Conservation (phyloP, 1,284 basidiomycete species). For the Gymnopus androsaceus region DNA sequence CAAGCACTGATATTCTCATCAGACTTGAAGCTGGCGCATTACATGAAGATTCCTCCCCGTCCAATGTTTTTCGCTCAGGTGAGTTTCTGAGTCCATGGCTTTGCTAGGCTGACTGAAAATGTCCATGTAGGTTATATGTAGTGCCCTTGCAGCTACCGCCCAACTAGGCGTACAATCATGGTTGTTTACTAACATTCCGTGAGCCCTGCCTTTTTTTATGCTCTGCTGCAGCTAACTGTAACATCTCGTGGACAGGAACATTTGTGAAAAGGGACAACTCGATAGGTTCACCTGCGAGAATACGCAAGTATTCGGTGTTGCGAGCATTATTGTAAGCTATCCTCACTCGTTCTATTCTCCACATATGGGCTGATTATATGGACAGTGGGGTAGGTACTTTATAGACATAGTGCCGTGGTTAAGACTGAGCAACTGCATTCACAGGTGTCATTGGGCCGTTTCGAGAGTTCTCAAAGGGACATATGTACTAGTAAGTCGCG, state of each 20-base stretch:
- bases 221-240: neutral
- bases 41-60: conserved; percentile 42
- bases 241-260: neutral
- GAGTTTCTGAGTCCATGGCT: neutral
- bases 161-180: conserved; percentile 54
- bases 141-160: conserved; percentile 49
- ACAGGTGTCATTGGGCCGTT: conserved; percentile 38
- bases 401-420: too few species aligned
- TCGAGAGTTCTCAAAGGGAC: conserved; percentile 36
- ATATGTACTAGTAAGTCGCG: conserved; percentile 34
- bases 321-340: conserved; percentile 28
- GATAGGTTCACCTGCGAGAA: conserved; percentile 45
- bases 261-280: neutral
- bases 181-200: conserved; percentile 48
- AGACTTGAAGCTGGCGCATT: conserved; percentile 49
- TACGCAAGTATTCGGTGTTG: conserved; percentile 42
- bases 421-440: neutral
- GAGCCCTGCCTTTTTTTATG: conserved; percentile 7
- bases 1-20: conserved; percentile 44
- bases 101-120: conserved; percentile 9
- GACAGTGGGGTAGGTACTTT: conserved; percentile 13
- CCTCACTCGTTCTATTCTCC: neutral
- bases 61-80: conserved; percentile 24
- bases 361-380: neutral
- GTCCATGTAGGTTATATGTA: conserved; percentile 46